These are phyloP conservation scores for Syncephalis fuscata DNA, from an alignment of 371 early-diverging fungal species.

Conservation along the genomic window DNA sequence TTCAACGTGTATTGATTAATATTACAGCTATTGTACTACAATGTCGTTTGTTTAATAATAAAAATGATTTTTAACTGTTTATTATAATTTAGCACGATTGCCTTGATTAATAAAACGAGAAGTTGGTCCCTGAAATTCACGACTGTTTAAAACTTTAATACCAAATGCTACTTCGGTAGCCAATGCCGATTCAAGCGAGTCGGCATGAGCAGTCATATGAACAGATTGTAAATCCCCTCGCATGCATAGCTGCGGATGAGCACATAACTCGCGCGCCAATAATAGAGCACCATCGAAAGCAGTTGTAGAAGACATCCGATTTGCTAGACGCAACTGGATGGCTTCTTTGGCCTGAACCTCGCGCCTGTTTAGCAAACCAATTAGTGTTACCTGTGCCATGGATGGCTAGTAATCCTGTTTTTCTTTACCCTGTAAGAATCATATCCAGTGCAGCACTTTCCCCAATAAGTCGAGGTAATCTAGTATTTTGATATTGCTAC, in stretches of 20 bases:
- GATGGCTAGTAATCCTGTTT: neutral
- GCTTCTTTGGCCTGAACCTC: conserved; percentile 19
- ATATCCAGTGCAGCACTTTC: conserved; percentile 21
- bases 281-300: conserved; percentile 16
- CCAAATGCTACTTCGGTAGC: conserved; percentile 16
- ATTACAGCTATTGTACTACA: too few relatives aligned
- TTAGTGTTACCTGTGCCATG: neutral
- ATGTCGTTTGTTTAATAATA: too few relatives aligned
- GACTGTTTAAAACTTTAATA: conserved; percentile 11
- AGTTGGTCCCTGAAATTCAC: conserved; percentile 14
- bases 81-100: neutral
- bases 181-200: conserved; percentile 16
- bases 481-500: conserved; percentile 4
- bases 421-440: conserved; percentile 17
- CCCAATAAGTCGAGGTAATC: conserved; percentile 20
- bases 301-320: conserved; percentile 8
- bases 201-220: conserved; percentile 4
- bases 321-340: conserved; percentile 12
- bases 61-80: too few relatives aligned
- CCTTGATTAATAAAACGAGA: conserved; percentile 7
- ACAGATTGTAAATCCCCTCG: conserved; percentile 16
- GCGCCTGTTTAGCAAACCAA: conserved; percentile 8
- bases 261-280: conserved; percentile 10
- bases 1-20: too few relatives aligned
- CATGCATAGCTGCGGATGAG: conserved; percentile 22